Percentiles rank a stretch among this genome's conserved stretches.
Conservation (phyloP, 192 early-diverging fungal species). For the Haplosporangium gracile region DNA sequence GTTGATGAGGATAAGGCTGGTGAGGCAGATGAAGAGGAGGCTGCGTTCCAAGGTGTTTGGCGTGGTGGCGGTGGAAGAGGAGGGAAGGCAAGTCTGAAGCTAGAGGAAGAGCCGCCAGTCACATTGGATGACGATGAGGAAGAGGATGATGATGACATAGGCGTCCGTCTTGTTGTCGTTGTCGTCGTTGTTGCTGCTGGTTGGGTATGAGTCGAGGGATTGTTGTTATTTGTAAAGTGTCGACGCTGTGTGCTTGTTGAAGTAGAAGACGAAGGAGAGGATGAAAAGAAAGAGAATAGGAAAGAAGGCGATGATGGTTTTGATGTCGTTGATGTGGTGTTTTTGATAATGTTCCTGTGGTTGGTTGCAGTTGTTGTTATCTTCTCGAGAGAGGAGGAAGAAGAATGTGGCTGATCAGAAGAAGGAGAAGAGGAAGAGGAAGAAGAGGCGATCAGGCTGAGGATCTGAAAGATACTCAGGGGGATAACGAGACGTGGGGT, state of each 20-base stretch:
- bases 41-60: background rate
- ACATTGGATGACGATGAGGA: background rate
- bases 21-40: background rate
- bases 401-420: background rate
- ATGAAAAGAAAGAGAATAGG: slow-evolving; percentile 3
- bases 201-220: background rate
- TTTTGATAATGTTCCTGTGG: background rate
- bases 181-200: slow-evolving; percentile 6
- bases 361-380: background rate
- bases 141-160: background rate
- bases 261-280: background rate
- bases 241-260: background rate
- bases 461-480: slow-evolving; percentile 34
- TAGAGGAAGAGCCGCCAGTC: background rate
- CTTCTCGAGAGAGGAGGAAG: background rate
- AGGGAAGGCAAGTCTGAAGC: background rate
- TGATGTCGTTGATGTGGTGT: background rate
- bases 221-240: background rate
- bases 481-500: slow-evolving; percentile 25
- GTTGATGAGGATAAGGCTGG: background rate
- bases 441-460: slow-evolving; percentile 18
- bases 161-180: background rate
- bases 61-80: background rate
- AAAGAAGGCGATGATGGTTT: background rate
- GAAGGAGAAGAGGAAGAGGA: background rate